A percentile compares a stretch with the other conserved stretches of the same genome.
These are phyloP conservation scores for Vigna hirtella DNA, from an alignment of 306 rosid species.

Conservation along the genomic window DNA sequence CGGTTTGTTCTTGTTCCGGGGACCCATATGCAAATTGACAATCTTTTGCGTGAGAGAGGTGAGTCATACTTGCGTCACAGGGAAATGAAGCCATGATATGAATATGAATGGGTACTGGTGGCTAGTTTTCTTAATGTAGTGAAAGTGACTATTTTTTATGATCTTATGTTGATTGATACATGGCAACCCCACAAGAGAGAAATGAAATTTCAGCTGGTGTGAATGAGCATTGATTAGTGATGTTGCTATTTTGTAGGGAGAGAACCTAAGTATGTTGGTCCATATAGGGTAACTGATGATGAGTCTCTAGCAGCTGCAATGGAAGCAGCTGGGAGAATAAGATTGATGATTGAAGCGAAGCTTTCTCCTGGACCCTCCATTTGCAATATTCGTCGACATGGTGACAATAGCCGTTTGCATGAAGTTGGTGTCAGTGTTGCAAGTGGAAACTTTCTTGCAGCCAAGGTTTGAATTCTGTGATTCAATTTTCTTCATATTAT, in stretches of 20 bases:
- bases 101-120: conserved; percentile 3
- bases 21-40: conserved; percentile 73
- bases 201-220: conserved; percentile 14
- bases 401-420: conserved; percentile 77
- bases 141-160: neutral
- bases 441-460: conserved; percentile 83
- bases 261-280: conserved; percentile 65
- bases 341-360: conserved; percentile 75
- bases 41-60: conserved; percentile 77
- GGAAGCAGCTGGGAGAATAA: conserved; percentile 80
- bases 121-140: neutral
- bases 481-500: conserved; percentile 13
- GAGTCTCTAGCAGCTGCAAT: conserved; percentile 74
- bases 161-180: neutral
- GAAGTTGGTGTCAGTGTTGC: conserved; percentile 85
- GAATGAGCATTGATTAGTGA: conserved; percentile 6
- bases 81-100: neutral
- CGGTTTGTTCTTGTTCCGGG: conserved; percentile 79
- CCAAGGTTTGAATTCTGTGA: conserved; percentile 59
- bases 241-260: conserved; percentile 56
- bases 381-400: conserved; percentile 79
- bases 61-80: conserved; percentile 19
- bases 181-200: neutral
- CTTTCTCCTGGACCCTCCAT: conserved; percentile 87
- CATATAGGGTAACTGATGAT: conserved; percentile 69